Percentiles rank a stretch among this genome's conserved stretches.
phyloP scores from a whole-genome alignment of 768 basidiomycete genomes.

The Cystobasidium onofrii region DNA sequence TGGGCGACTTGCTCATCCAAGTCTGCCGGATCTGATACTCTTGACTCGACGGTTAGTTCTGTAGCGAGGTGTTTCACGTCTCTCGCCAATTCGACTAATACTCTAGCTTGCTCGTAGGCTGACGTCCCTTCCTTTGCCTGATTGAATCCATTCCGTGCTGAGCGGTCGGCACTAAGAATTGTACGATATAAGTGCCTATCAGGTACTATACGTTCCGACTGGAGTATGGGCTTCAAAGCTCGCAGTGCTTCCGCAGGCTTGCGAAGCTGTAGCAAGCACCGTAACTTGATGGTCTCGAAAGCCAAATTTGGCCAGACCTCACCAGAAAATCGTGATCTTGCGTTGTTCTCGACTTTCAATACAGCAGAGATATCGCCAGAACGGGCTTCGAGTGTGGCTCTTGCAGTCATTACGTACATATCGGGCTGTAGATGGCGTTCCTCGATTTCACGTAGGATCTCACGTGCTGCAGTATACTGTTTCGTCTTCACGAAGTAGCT shows the following conservation, averaged over 20 bases:
- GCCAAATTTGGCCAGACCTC: not conserved
- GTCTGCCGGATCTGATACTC: too few relatives aligned
- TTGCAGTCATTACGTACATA: not conserved
- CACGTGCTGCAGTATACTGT: not conserved
- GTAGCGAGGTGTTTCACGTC: not conserved
- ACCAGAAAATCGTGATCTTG: not conserved
- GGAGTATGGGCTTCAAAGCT: not conserved
- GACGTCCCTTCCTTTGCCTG: not conserved
- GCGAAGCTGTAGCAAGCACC: not conserved
- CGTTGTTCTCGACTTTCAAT: not conserved
- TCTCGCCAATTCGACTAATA: not conserved
- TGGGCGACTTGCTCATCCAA: not conserved
- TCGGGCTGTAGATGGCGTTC: not conserved
- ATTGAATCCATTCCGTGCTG: not conserved
- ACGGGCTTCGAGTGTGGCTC: not conserved
- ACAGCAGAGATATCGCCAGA: not conserved
- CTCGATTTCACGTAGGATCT: not conserved
- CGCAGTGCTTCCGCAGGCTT: not conserved
- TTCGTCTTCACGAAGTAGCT: not conserved
- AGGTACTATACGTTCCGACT: not conserved
- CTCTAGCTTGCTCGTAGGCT: not conserved
- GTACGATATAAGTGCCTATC: not conserved
- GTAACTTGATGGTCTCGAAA: not conserved
- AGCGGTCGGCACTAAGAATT: not conserved
- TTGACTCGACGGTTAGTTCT: too few relatives aligned